Base-by-base conservation (phyloP, 495 filamentous ascomycete species). In the Aspergillus campestris region DNA sequence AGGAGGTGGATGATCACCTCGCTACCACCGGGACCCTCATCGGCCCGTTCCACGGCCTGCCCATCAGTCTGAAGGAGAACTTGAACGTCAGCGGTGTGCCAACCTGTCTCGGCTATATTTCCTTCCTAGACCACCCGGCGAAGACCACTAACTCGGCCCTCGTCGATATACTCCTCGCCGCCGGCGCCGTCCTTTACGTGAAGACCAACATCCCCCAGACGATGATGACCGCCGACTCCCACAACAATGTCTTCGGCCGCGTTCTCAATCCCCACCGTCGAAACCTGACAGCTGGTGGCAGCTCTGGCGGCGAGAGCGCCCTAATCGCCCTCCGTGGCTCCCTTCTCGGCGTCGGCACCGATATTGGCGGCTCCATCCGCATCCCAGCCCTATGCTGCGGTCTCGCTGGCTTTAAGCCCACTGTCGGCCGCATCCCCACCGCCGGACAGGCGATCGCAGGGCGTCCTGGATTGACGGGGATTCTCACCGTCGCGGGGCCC, bases 21-120 rank as follows among this genome's bases (percentile, higher is more conserved):
- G 42, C 29, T 4, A 50, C 50, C 8, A 55, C 55, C 1, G 55
- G 59, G 0, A 71, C 66, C 31, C 61, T 69, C 3, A 54, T 78
- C 13, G 81, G 81, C 0, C 78, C 79, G 0, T 62, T 85, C 0
- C 80, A 85, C 46, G 81, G 81, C 27, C 52, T 85, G 3, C 80
- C 80, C 0, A 76, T 84, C 30, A 78, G 71, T 45, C 61, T 84
- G 31, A 87, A 87, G 59, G 82, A 86, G 47, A 72, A 74, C 15
- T 66, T 81, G 34, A 68, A 66, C 13, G 66, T 87, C 42, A 60
- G 70, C 39, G 78, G 70, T 0, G 55, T 76, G 7, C 51, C 51
- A 2, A 47, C 59, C 0, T 55, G 57, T 1, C 43, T 67, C 2
- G 65, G 63, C 1, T 59, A 55, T 9, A 42, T 56, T 3, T 72